Evolutionary conservation across 108 stramenopile species (phyloP).

Genomic region (Pseudonitzschia multistriata): DNA sequence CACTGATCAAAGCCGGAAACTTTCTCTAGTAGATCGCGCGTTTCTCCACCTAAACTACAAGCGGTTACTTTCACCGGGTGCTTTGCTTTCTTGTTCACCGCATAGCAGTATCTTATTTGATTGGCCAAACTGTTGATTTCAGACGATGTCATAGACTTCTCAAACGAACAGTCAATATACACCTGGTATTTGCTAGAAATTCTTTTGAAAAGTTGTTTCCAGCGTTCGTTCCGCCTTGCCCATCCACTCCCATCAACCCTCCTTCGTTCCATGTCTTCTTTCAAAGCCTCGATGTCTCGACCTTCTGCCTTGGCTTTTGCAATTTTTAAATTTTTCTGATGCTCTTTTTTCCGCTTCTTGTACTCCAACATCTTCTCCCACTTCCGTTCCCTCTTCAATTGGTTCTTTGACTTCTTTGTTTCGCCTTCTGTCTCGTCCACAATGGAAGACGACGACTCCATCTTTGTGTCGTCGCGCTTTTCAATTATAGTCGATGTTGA

Average conservation of each 20-base stretch:
- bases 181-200: constrained; percentile 38
- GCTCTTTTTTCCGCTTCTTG: constrained; percentile 65
- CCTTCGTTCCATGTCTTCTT: constrained; percentile 33
- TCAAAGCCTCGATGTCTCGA: constrained; percentile 67
- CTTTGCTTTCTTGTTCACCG: constrained; percentile 52
- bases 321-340: constrained; percentile 48
- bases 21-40: constrained; percentile 54
- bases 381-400: constrained; percentile 53
- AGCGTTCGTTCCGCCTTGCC: constrained; percentile 46
- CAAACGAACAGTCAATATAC: constrained; percentile 76
- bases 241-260: constrained; percentile 53
- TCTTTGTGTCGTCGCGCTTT: background rate
- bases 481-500: background rate
- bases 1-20: constrained; percentile 79
- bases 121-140: constrained; percentile 64
- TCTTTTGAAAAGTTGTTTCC: constrained; percentile 40
- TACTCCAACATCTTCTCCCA: constrained; percentile 55
- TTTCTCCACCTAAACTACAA: constrained; percentile 42
- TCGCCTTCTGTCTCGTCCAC: background rate
- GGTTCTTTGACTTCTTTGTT: constrained; percentile 62
- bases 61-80: constrained; percentile 54
- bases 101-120: constrained; percentile 76
- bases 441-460: too few species aligned
- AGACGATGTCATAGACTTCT: constrained; percentile 60
- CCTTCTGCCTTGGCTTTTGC: constrained; percentile 67